Base-by-base conservation (phyloP, 176 grass and related monocot species). In the bread wheat (Triticum aestivum) region DNA sequence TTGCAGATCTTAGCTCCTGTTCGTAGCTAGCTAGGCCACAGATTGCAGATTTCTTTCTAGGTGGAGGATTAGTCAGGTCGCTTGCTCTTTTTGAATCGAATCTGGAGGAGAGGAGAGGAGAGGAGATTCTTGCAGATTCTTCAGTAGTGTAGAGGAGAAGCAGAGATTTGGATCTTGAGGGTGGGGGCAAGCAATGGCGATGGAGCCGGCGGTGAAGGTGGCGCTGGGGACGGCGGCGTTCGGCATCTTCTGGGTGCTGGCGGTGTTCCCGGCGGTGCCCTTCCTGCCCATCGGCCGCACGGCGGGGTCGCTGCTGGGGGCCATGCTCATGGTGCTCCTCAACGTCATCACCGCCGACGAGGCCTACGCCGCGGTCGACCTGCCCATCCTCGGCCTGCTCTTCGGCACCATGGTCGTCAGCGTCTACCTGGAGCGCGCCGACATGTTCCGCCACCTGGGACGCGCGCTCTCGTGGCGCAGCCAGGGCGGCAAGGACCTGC, bases 391-490 rank as follows among this genome's bases (percentile, higher is more conserved):
- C 15, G 96, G 93, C 39, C 90, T 98, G 3, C 93, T 98, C 17
- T 98, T 98, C 76, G 92, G 93, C 76, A 98, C 94, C 58, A 98
- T 98, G 96, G 93, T 98, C 34, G 96, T 98, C 8, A 92, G 92
- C 29, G 88, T 94, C 30, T 98, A 96, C 88, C 96, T 98, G 8
- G 96, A 98, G 91, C 85, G 93, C 61, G 96, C 93, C 45, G 91
- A 94, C 88, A 94, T 98, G 93, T 98, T 98, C 91, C 84, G 77
- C 4, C 91, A 98, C 84, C 85, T 98, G 1, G 96, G 96, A 0
- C 80, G 62, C 1, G 0, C 92, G 23, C 92, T 98, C 0, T 92
- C 96, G 7, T 98, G 96, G 96, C 91, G 91, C 13, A 88, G 90
- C 76, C 91, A 82, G 33, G 96, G 96, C 79, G 90, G 93, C 2